Conservation (phyloP, 805 yeast genomes). For the Isabelozyma rhagii region DNA sequence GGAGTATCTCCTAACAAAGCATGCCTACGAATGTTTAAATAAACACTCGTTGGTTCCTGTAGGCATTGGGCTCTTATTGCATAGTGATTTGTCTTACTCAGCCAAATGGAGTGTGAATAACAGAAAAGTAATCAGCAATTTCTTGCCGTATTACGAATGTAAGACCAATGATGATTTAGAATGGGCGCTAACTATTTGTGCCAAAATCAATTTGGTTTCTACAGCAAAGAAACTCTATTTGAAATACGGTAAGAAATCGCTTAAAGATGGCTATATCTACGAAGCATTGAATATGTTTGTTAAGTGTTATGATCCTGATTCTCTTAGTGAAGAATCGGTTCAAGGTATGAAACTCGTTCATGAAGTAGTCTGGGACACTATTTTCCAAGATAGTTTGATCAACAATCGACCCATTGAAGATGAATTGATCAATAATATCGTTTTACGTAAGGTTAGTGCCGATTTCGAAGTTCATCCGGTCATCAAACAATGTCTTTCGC, state of each 20-base stretch:
- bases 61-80: constrained; percentile 60
- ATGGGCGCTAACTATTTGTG: constrained; percentile 74
- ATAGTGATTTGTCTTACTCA: constrained; percentile 41
- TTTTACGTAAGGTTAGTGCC: constrained; percentile 30
- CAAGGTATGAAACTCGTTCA: constrained; percentile 44
- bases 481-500: constrained; percentile 66
- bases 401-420: constrained; percentile 56
- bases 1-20: constrained; percentile 52
- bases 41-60: constrained; percentile 57
- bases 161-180: constrained; percentile 73
- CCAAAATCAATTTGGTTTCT: constrained; percentile 57
- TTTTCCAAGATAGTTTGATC: constrained; percentile 59
- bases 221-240: constrained; percentile 57
- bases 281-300: constrained; percentile 67
- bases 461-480: constrained; percentile 47
- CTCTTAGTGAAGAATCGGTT: constrained; percentile 7
- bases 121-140: constrained; percentile 46
- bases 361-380: constrained; percentile 53
- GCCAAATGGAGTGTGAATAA: constrained; percentile 31
- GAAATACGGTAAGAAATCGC: constrained; percentile 44
- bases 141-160: constrained; percentile 59
- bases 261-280: constrained; percentile 52
- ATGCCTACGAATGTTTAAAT: constrained; percentile 53
- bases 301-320: constrained; percentile 51
- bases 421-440: constrained; percentile 49